These are phyloP conservation scores for Eucalyptus shirleyi DNA, from an alignment of 345 rosid genomes.

Conservation along the genomic window DNA sequence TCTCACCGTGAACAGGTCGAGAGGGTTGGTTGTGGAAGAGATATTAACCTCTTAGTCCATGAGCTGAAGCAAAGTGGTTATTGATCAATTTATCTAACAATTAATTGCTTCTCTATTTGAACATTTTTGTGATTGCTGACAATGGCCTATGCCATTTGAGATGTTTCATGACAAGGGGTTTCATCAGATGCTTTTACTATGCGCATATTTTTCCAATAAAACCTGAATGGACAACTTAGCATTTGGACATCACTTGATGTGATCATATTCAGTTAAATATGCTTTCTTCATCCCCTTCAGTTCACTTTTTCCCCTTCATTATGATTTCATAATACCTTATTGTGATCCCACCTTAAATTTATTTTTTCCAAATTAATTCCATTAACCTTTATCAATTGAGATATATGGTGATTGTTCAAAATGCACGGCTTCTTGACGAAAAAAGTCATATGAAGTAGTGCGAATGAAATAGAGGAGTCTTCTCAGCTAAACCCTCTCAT, in stretches of 20 bases:
- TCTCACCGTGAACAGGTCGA: conserved; percentile 65
- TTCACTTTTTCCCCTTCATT: background rate
- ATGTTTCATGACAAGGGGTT: background rate
- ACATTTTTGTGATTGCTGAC: background rate
- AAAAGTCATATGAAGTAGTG: too few relatives aligned
- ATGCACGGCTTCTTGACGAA: too few relatives aligned
- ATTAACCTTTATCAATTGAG: too few relatives aligned
- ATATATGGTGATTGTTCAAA: too few relatives aligned
- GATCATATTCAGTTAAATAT: background rate
- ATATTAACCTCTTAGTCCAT: background rate
- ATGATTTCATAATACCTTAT: background rate
- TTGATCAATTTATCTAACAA: background rate
- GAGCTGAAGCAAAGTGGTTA: background rate
- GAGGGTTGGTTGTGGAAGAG: conserved; percentile 49
- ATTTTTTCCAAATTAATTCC: too few relatives aligned
- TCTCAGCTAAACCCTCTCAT: too few relatives aligned
- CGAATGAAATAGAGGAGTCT: too few relatives aligned
- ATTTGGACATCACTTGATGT: background rate
- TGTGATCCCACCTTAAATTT: too few relatives aligned
- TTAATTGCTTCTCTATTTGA: background rate
- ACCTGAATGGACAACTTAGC: background rate
- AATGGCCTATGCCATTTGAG: background rate
- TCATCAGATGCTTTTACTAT: background rate
- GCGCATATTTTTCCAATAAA: background rate
- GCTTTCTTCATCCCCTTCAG: background rate